These are phyloP conservation scores for Ascochyta clinopodiicola DNA, from an alignment of 2,329 filamentous ascomycete species.

Conservation along the genomic window DNA sequence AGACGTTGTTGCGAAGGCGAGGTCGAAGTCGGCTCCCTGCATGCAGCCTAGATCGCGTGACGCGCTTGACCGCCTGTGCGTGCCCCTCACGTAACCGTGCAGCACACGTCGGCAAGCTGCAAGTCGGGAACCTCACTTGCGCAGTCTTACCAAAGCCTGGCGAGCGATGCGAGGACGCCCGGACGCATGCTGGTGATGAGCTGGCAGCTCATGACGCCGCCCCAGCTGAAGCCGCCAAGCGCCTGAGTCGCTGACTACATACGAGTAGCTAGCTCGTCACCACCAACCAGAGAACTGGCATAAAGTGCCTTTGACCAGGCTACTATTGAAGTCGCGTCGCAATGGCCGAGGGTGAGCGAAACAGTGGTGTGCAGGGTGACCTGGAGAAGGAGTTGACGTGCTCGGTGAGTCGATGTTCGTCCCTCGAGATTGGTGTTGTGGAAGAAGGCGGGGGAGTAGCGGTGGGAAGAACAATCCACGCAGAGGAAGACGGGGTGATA, in stretches of 20 bases:
- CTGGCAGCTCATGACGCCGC: conserved; percentile 19
- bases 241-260: conserved; percentile 20
- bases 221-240: conserved; percentile 19
- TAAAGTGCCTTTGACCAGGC: conserved; percentile 6
- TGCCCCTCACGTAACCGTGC: conserved; percentile 22
- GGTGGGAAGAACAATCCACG: background rate
- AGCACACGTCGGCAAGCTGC: conserved; percentile 19
- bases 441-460: conserved; percentile 13
- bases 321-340: conserved; percentile 8
- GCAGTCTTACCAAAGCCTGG: conserved; percentile 13
- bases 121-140: conserved; percentile 11
- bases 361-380: conserved; percentile 62
- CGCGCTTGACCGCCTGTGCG: conserved; percentile 12
- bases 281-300: conserved; percentile 3
- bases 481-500: background rate
- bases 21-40: conserved; percentile 16
- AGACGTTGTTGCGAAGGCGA: background rate
- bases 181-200: conserved; percentile 17
- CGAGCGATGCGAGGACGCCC: conserved; percentile 14
- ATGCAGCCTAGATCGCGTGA: conserved; percentile 17
- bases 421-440: conserved; percentile 16
- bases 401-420: conserved; percentile 70
- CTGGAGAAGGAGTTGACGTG: conserved; percentile 94
- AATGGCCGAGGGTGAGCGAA: conserved; percentile 44
- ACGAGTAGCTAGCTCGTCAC: conserved; percentile 17